Conservation (phyloP, 371 early-diverging fungal species). For the Blastocladiella emersonii region DNA sequence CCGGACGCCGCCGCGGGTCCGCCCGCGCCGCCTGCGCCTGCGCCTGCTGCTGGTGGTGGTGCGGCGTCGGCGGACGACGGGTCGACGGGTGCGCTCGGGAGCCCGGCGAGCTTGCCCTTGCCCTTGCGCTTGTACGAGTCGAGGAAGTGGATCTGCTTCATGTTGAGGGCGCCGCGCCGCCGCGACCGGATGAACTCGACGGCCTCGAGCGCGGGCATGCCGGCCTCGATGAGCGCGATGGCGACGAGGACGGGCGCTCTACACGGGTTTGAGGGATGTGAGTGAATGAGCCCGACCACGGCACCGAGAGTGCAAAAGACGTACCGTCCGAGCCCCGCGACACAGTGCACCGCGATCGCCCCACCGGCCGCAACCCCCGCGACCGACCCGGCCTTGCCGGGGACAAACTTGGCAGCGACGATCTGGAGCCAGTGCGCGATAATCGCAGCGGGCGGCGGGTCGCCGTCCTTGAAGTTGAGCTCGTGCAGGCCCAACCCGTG, state of each 20-base stretch:
- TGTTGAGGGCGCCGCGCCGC: conserved; percentile 15
- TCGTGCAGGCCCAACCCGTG: not conserved
- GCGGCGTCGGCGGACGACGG: not conserved
- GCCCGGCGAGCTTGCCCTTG: not conserved
- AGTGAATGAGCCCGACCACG: not conserved
- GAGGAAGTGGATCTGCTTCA: conserved; percentile 9
- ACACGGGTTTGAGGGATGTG: not conserved
- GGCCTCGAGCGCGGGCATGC: conserved; percentile 12
- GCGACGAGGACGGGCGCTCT: conserved; percentile 15
- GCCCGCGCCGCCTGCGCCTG: not conserved
- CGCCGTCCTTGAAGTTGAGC: conserved; percentile 7
- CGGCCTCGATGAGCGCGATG: conserved; percentile 13
- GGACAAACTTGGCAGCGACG: not conserved
- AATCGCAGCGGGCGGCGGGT: not conserved
- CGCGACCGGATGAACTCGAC: conserved; percentile 11
- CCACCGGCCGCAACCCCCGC: not conserved
- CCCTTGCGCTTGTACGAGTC: conserved; percentile 8
- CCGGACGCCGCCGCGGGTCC: too few species aligned
- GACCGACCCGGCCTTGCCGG: not conserved
- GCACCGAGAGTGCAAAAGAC: too few species aligned
- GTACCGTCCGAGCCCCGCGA: conserved; percentile 12
- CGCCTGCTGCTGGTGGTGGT: not conserved
- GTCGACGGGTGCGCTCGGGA: not conserved
- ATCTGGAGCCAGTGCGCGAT: not conserved
- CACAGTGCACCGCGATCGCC: conserved; percentile 12